These are phyloP conservation scores for Nematodospora anomalae DNA, from an alignment of 1,139 yeast genomes.

Conservation along the genomic window DNA sequence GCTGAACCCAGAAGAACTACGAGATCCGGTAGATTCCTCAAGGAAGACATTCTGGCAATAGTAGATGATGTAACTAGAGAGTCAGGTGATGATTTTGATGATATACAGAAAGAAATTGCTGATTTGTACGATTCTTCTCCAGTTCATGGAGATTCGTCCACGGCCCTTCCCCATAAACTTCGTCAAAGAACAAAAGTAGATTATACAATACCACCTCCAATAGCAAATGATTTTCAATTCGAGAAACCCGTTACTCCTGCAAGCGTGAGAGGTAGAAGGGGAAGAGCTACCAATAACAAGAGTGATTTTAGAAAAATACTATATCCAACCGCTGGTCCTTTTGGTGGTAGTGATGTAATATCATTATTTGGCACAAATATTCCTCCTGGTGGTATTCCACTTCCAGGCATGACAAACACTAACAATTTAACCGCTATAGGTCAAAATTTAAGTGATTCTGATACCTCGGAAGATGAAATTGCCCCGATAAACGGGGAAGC, in stretches of 20 bases:
- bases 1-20: conserved; percentile 20
- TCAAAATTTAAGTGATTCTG: conserved; percentile 55
- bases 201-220: conserved; percentile 86
- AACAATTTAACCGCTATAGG: conserved; percentile 51
- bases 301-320: conserved; percentile 58
- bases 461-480: conserved; percentile 68
- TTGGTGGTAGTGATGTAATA: conserved; percentile 87
- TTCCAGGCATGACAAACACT: conserved; percentile 35
- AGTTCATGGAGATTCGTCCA: conserved; percentile 47
- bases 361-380: conserved; percentile 71
- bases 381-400: conserved; percentile 50
- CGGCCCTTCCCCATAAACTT: conserved; percentile 52
- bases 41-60: conserved; percentile 17
- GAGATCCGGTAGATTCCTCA: conserved; percentile 14
- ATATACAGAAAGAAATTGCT: conserved; percentile 50
- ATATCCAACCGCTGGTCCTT: conserved; percentile 96
- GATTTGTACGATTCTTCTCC: conserved; percentile 56
- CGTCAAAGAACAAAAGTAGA: conserved; percentile 79
- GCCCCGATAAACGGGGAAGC: conserved; percentile 42
- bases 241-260: conserved; percentile 13
- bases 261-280: conserved; percentile 22
- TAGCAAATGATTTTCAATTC: conserved; percentile 49
- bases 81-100: conserved; percentile 33
- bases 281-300: conserved; percentile 36
- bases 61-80: conserved; percentile 29